phyloP scores from a whole-genome alignment of 2,329 filamentous ascomycete genomes.

The Fusarium globosum region DNA sequence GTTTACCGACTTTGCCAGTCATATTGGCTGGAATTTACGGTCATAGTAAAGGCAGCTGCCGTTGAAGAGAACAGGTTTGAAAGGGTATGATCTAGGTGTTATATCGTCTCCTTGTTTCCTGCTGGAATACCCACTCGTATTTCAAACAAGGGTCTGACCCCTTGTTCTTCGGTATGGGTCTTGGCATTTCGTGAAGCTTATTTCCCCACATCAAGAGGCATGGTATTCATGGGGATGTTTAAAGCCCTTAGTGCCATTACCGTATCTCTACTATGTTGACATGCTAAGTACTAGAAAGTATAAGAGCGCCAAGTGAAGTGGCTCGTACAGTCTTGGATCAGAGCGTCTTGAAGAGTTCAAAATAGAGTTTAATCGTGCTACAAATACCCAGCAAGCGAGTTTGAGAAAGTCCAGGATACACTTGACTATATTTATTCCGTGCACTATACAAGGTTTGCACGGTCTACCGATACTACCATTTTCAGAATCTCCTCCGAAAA shows the following conservation, averaged over 20 bases:
- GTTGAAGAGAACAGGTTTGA: neutral
- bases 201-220: neutral
- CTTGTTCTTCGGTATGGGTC: conserved; percentile 3
- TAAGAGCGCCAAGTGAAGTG: neutral
- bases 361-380: conserved; percentile 31
- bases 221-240: neutral
- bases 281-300: neutral
- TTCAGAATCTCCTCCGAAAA: conserved; percentile 1
- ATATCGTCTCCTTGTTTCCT: neutral
- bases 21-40: conserved; percentile 5
- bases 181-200: conserved; percentile 5
- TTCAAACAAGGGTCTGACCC: conserved; percentile 12
- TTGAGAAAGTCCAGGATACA: conserved; percentile 19
- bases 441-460: conserved; percentile 4
- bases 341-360: neutral
- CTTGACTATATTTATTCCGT: conserved; percentile 1
- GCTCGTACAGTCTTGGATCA: neutral
- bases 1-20: conserved; percentile 26
- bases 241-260: neutral
- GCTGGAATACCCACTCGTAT: neutral
- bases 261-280: no score
- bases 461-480: neutral
- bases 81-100: conserved; percentile 1
- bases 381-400: conserved; percentile 25
- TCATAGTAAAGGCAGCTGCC: conserved; percentile 10